A percentile compares a stretch with the other conserved stretches of the same genome.
phyloP scores from a whole-genome alignment of 345 rosid species.

The Arabis alpina region DNA sequence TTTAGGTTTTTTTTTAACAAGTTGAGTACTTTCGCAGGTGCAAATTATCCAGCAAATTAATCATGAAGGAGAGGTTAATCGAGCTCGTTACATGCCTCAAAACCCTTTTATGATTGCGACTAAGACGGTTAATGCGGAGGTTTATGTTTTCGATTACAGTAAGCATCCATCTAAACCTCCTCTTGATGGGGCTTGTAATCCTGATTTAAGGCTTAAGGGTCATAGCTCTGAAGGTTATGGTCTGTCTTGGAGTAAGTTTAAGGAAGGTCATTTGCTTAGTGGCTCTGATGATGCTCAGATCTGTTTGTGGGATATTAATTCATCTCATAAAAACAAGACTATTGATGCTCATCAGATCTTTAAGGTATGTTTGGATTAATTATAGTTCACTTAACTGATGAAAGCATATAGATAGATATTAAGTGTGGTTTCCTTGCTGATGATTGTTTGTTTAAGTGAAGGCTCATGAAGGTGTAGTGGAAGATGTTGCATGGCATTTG shows the following conservation, averaged over 20 bases:
- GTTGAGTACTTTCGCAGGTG: conserved; percentile 49
- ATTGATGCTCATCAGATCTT: conserved; percentile 88
- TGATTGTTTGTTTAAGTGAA: conserved; percentile 33
- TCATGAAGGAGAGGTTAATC: conserved; percentile 97
- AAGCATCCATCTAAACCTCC: conserved; percentile 94
- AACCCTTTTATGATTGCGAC: conserved; percentile 91
- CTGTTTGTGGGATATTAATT: conserved; percentile 94
- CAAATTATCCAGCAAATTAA: conserved; percentile 98
- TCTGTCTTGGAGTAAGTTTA: conserved; percentile 94
- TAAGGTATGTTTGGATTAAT: conserved; percentile 51
- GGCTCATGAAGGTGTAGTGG: conserved; percentile 99
- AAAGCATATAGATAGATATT: conserved; percentile 3
- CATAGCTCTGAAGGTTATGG: conserved; percentile 98
- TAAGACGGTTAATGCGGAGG: conserved; percentile 96
- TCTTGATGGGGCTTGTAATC: conserved; percentile 82
- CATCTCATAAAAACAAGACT: conserved; percentile 72
- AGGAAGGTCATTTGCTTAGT: conserved; percentile 89
- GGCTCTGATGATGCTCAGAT: conserved; percentile 99
- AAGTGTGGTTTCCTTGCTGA: conserved; percentile 8
- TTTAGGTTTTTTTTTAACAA: not conserved
- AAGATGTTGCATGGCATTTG: conserved; percentile 99
- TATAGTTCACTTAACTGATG: not conserved
- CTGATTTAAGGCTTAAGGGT: conserved; percentile 91
- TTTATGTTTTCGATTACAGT: conserved; percentile 93
- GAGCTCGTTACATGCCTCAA: conserved; percentile 98